Percentiles rank a stretch among this genome's conserved stretches.
Evolutionary conservation across 257 asterid genomes (phyloP).

Genomic region (Solanum arcanum): DNA sequence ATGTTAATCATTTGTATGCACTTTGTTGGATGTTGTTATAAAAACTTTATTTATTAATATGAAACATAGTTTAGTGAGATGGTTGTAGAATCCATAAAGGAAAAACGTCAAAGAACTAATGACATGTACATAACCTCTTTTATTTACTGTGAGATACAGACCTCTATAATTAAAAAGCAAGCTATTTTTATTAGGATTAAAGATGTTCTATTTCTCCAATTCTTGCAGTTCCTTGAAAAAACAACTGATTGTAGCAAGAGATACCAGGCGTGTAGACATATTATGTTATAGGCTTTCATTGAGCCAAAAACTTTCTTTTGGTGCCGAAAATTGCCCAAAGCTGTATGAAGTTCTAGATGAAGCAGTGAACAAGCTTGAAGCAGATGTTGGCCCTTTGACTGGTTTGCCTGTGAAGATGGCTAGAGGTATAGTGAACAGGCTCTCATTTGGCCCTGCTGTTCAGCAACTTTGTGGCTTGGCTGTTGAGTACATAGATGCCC

Average conservation of each 20-base stretch:
- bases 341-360: conserved; percentile 39
- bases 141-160: background rate
- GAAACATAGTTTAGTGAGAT: background rate
- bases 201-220: background rate
- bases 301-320: conserved; percentile 68
- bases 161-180: background rate
- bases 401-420: conserved; percentile 91
- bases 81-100: background rate
- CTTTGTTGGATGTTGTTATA: no score
- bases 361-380: conserved; percentile 64
- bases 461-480: conserved; percentile 68
- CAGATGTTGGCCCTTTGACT: conserved; percentile 82
- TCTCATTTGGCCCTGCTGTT: conserved; percentile 78
- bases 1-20: no score
- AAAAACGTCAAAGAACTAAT: background rate
- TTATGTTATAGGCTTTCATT: conserved; percentile 79
- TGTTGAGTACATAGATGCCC: conserved; percentile 46
- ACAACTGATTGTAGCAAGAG: conserved; percentile 71
- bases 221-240: conserved; percentile 74
- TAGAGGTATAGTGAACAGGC: conserved; percentile 94
- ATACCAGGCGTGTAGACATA: conserved; percentile 90
- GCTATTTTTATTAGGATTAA: background rate
- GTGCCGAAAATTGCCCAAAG: conserved; percentile 39
- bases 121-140: background rate
- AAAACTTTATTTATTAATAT: no score